Conservation (phyloP, 164 flowering plant genomes). For the Pachysandra terminalis region DNA sequence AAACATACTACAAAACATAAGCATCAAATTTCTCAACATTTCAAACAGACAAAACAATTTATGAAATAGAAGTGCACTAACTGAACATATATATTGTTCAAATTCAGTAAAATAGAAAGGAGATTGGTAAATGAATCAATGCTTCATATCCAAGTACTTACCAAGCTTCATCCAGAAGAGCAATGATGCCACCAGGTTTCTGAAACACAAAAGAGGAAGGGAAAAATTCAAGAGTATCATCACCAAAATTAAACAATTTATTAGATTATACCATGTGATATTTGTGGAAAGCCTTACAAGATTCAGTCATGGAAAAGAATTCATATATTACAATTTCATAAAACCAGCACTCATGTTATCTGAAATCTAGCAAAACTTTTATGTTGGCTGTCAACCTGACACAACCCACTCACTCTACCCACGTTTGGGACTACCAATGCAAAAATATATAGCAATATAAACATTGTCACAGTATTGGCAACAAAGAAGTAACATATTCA, state of each 20-base stretch:
- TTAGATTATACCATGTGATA: no score
- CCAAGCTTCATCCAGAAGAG: constrained; percentile 99
- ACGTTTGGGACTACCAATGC: no score
- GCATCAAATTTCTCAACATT: constrained; percentile 17
- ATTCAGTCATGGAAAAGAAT: neutral
- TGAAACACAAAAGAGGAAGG: constrained; percentile 28
- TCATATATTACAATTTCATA: neutral
- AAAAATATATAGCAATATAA: no score
- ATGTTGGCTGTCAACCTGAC: no score
- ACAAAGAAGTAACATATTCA: no score
- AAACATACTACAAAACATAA: constrained; percentile 76
- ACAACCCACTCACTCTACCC: no score
- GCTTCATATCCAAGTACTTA: constrained; percentile 28
- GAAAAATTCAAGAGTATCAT: neutral
- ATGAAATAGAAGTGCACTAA: no score
- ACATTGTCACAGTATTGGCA: no score
- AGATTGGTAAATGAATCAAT: neutral
- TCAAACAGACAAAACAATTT: constrained; percentile 12
- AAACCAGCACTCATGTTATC: no score
- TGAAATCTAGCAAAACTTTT: no score
- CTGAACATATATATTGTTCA: no score
- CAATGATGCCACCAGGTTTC: constrained; percentile 98
- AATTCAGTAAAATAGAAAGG: neutral
- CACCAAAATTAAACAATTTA: neutral
- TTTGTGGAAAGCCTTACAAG: no score